Conservation (phyloP, 2,329 filamentous ascomycete genomes). For the Arthroderma uncinatum region DNA sequence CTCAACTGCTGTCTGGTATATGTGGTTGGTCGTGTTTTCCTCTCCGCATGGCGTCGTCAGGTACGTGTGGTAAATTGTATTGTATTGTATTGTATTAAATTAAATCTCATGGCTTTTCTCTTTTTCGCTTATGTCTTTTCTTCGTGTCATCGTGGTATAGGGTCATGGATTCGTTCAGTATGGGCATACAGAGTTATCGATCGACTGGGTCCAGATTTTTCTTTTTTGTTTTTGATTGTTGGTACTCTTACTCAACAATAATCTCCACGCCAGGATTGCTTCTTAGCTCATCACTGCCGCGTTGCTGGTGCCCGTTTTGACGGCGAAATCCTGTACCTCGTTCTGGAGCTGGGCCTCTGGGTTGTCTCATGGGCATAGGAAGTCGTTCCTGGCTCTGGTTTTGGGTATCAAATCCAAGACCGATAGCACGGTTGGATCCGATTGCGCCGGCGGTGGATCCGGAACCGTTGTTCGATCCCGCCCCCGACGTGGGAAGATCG, state of each 20-base stretch:
- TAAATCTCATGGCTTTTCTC: constrained; percentile 1
- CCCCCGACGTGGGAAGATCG: constrained; percentile 38
- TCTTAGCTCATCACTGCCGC: constrained; percentile 53
- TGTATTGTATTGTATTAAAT: constrained; percentile 3
- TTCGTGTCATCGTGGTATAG: constrained; percentile 9
- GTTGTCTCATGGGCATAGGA: constrained; percentile 48
- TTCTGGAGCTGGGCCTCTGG: constrained; percentile 50
- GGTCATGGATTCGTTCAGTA: constrained; percentile 5
- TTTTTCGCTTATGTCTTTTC: constrained; percentile 10
- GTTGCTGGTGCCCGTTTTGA: constrained; percentile 51
- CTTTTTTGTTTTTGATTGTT: neutral
- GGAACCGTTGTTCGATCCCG: constrained; percentile 17
- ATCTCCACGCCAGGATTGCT: constrained; percentile 51
- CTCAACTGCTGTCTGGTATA: neutral
- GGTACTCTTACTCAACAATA: constrained; percentile 47
- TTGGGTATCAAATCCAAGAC: constrained; percentile 47
- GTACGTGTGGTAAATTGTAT: neutral
- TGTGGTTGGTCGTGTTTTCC: constrained; percentile 1
- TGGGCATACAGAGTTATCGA: constrained; percentile 5
- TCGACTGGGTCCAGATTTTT: constrained; percentile 4
- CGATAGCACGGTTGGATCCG: constrained; percentile 53
- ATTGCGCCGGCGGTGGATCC: constrained; percentile 34
- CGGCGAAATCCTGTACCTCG: constrained; percentile 48
- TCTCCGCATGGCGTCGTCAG: neutral
- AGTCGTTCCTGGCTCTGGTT: constrained; percentile 39